Percentiles rank a stretch among this genome's conserved stretches.
phyloP scores from a whole-genome alignment of 805 yeast species.

The Kluyveromyces wickerhamii region DNA sequence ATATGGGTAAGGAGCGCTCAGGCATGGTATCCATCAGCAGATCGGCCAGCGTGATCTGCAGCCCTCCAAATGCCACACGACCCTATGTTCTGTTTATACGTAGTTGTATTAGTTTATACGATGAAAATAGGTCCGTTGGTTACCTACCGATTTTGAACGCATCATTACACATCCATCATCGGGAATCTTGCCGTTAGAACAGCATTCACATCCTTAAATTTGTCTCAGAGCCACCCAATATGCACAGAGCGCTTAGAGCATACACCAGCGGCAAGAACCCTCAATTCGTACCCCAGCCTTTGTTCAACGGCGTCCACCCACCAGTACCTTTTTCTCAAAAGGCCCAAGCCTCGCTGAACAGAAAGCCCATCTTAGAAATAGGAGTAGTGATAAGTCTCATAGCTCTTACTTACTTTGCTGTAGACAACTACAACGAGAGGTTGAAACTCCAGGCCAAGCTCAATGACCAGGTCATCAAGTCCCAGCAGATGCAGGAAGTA shows the following conservation, averaged over 20 bases:
- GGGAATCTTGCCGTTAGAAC: too few relatives aligned
- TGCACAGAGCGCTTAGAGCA: background rate
- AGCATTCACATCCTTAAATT: too few relatives aligned
- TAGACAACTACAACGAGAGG: conserved; percentile 42
- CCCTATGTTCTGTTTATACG: too few relatives aligned
- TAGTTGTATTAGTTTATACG: too few relatives aligned
- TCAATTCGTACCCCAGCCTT: conserved; percentile 1
- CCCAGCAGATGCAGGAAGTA: conserved; percentile 28
- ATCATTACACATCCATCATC: too few relatives aligned
- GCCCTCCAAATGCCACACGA: too few relatives aligned
- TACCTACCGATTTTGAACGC: too few relatives aligned
- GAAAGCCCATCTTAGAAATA: conserved; percentile 31
- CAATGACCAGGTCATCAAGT: conserved; percentile 27
- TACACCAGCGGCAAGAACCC: conserved; percentile 1
- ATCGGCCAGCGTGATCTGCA: too few relatives aligned
- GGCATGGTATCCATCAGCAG: too few relatives aligned
- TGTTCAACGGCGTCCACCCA: conserved; percentile 1
- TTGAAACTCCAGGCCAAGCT: conserved; percentile 29
- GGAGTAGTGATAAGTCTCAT: conserved; percentile 36
- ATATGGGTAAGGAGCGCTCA: too few relatives aligned
- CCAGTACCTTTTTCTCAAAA: conserved; percentile 1
- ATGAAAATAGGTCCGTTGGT: background rate
- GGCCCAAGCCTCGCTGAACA: conserved; percentile 1
- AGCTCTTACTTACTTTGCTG: conserved; percentile 40
- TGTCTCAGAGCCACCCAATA: background rate